Evolutionary conservation across 73 alveolate genomes (phyloP).

Genomic region (Loxodes magnus): DNA sequence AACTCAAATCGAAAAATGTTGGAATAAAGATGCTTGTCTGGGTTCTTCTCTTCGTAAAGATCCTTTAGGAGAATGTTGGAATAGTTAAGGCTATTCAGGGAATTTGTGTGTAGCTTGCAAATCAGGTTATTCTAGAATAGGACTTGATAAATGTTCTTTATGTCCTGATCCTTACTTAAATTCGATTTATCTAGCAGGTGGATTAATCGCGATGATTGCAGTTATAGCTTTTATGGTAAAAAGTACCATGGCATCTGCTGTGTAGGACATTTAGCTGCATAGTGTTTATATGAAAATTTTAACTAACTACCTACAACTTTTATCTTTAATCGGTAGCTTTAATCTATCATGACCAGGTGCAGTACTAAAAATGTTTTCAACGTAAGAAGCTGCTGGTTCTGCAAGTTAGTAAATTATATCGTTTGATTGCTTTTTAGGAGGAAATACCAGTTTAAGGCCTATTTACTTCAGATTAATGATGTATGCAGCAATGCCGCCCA

Average conservation of each 20-base stretch:
- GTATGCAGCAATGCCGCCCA: conserved; percentile 16
- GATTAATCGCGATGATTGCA: neutral
- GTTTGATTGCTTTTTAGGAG: conserved; percentile 28
- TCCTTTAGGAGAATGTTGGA: conserved; percentile 42
- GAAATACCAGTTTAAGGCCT: conserved; percentile 2
- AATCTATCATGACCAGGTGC: conserved; percentile 30
- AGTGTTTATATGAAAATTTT: conserved; percentile 35
- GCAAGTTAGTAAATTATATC: conserved; percentile 21
- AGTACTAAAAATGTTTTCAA: conserved; percentile 1
- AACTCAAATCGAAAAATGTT: too few relatives aligned
- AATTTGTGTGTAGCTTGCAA: conserved; percentile 48
- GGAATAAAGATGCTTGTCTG: conserved; percentile 25
- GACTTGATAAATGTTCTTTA: conserved; percentile 2
- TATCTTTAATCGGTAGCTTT: conserved; percentile 15
- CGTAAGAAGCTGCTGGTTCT: conserved; percentile 8
- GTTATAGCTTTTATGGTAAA: conserved; percentile 13
- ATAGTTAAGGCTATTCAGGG: conserved; percentile 46
- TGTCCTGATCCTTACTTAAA: conserved; percentile 17
- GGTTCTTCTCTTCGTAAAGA: conserved; percentile 30
- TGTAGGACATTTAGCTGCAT: conserved; percentile 17
- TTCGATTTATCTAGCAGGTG: conserved; percentile 5
- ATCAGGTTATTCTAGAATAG: conserved; percentile 41
- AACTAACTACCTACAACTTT: conserved; percentile 25
- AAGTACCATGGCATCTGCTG: conserved; percentile 14
- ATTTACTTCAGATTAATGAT: conserved; percentile 17